These are phyloP conservation scores for Diaporthe batatas DNA, from an alignment of 2,329 filamentous ascomycete species.

Conservation along the genomic window DNA sequence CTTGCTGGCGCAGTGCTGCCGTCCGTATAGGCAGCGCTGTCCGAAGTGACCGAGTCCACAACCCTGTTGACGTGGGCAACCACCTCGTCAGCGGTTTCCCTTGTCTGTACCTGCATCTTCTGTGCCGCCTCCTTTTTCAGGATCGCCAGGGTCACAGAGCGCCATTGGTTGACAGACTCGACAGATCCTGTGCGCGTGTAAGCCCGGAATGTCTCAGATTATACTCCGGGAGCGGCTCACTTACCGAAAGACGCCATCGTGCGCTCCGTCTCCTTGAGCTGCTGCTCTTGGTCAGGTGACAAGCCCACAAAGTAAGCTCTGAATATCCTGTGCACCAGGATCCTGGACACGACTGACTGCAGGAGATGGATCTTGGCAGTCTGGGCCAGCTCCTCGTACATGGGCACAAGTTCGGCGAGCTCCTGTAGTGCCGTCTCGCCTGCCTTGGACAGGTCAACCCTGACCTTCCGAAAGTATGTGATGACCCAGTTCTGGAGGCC, in stretches of 20 bases:
- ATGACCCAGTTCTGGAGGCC: conserved; percentile 82
- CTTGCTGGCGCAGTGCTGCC: conserved; percentile 42
- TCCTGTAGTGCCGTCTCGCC: conserved; percentile 58
- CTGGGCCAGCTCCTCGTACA: conserved; percentile 67
- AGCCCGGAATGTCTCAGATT: conserved; percentile 8
- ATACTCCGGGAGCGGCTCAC: conserved; percentile 39
- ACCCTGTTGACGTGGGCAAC: conserved; percentile 63
- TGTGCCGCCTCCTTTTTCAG: conserved; percentile 66
- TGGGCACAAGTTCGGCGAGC: conserved; percentile 65
- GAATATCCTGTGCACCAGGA: conserved; percentile 74
- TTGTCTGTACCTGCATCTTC: conserved; percentile 62
- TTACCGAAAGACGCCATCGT: conserved; percentile 59
- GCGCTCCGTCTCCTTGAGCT: conserved; percentile 64
- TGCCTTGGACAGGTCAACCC: conserved; percentile 63
- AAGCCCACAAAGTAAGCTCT: conserved; percentile 74
- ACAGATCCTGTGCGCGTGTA: conserved; percentile 55
- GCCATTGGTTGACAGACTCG: conserved; percentile 74
- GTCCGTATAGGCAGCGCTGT: conserved; percentile 45
- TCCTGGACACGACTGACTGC: conserved; percentile 71
- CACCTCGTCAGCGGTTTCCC: conserved; percentile 57
- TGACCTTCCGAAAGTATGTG: conserved; percentile 74
- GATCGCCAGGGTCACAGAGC: conserved; percentile 72
- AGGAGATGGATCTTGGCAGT: conserved; percentile 72
- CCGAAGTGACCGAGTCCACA: conserved; percentile 63
- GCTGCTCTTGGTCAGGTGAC: conserved; percentile 64